Conservation (phyloP, 164 flowering plant genomes). For the Tinospora cordifolia region DNA sequence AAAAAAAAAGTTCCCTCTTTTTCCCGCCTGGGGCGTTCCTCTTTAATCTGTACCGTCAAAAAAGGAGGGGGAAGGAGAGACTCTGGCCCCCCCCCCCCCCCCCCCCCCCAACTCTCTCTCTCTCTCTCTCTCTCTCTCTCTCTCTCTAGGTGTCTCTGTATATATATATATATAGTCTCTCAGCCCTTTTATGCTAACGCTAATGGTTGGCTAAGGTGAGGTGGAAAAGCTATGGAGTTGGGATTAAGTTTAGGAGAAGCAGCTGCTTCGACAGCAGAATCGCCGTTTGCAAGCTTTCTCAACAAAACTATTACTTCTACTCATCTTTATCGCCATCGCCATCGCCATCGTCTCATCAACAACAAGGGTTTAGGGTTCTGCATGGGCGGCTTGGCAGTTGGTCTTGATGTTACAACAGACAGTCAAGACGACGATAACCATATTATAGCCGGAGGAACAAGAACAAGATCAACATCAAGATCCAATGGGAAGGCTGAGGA, state of each 20-base stretch:
- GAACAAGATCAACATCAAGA: too few species aligned
- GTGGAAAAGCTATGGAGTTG: constrained; percentile 38
- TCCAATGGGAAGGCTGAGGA: too few species aligned
- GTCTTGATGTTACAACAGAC: too few species aligned
- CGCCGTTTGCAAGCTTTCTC: constrained; percentile 25
- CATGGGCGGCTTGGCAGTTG: constrained; percentile 34
- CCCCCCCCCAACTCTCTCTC: too few species aligned
- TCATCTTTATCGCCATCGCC: too few species aligned
- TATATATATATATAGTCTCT: too few species aligned
- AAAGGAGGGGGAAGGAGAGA: background rate
- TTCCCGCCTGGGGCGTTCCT: background rate
- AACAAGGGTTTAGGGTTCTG: constrained; percentile 32
- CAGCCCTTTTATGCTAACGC: too few species aligned
- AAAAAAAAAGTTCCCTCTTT: background rate
- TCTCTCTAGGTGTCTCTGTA: background rate
- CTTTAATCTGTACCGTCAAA: background rate
- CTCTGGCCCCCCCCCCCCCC: too few species aligned
- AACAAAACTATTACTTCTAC: background rate
- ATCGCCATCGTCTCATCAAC: constrained; percentile 5
- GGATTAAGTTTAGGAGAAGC: constrained; percentile 53
- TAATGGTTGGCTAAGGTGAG: too few species aligned
- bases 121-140: background rate
- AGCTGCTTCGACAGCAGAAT: constrained; percentile 34
- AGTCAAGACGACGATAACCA: too few species aligned
- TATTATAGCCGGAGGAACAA: too few species aligned